A percentile compares a stretch with the other conserved stretches of the same genome.
Conservation (phyloP, 805 yeast species). For the Starmera quercuum region DNA sequence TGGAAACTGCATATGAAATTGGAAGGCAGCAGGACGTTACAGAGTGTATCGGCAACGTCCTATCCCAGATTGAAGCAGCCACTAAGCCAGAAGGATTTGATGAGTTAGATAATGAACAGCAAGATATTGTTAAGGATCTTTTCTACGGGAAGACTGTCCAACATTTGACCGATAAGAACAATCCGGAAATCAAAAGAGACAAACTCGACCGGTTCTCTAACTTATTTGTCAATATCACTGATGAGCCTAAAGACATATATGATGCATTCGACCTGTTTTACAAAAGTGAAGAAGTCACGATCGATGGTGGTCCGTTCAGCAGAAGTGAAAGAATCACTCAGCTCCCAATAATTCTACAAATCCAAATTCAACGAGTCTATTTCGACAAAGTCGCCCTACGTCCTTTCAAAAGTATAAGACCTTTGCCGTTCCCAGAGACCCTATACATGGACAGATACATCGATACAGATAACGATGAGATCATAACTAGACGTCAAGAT, state of each 20-base stretch:
- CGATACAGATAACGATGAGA: slow-evolving; percentile 51
- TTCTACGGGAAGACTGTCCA: slow-evolving; percentile 87
- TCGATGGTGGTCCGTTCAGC: slow-evolving; percentile 65
- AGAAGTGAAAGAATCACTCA: slow-evolving; percentile 64
- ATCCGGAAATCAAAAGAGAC: slow-evolving; percentile 30
- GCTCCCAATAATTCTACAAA: slow-evolving; percentile 77
- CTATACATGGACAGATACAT: slow-evolving; percentile 84
- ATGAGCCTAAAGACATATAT: slow-evolving; percentile 81
- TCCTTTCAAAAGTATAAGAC: slow-evolving; percentile 78
- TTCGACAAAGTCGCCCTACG: slow-evolving; percentile 67
- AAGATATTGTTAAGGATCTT: slow-evolving; percentile 69
- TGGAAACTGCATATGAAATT: slow-evolving; percentile 66
- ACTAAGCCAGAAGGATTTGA: slow-evolving; percentile 60
- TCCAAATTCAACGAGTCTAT: slow-evolving; percentile 91
- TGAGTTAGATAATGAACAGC: slow-evolving; percentile 67
- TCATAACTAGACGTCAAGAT: slow-evolving; percentile 47
- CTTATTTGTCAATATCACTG: slow-evolving; percentile 77
- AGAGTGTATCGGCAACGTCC: slow-evolving; percentile 91
- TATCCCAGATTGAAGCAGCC: slow-evolving; percentile 86
- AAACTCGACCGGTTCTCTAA: slow-evolving; percentile 74
- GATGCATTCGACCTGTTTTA: slow-evolving; percentile 86
- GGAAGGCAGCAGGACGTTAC: slow-evolving; percentile 97
- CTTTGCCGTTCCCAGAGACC: slow-evolving; percentile 69
- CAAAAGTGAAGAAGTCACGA: slow-evolving; percentile 55
- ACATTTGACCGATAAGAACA: slow-evolving; percentile 46